phyloP scores from a whole-genome alignment of 345 rosid genomes.

The Hirschfeldia incana region DNA sequence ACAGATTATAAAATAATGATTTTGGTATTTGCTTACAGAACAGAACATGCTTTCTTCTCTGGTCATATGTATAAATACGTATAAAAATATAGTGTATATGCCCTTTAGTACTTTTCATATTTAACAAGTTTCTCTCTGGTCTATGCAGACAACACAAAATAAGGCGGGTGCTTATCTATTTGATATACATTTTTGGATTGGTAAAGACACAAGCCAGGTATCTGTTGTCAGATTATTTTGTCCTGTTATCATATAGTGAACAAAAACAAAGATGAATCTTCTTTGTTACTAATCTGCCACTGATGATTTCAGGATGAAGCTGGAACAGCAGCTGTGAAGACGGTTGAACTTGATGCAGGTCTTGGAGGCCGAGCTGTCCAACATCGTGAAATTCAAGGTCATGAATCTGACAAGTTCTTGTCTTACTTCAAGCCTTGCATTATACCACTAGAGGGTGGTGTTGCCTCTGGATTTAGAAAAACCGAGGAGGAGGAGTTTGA shows the following conservation, averaged over 20 bases:
- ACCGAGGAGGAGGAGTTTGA: slow-evolving; percentile 89
- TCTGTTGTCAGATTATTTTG: slow-evolving; percentile 9
- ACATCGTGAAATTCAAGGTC: slow-evolving; percentile 95
- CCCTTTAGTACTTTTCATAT: slow-evolving; percentile 4
- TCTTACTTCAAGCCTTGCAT: slow-evolving; percentile 97
- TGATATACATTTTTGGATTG: slow-evolving; percentile 98
- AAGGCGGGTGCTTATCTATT: slow-evolving; percentile 82
- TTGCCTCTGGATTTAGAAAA: slow-evolving; percentile 89
- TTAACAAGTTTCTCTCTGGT: slow-evolving; percentile 25
- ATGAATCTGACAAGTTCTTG: slow-evolving; percentile 95
- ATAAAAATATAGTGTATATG: not conserved
- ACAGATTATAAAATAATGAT: not conserved
- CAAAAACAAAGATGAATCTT: slow-evolving; percentile 2
- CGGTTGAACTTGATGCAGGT: slow-evolving; percentile 92
- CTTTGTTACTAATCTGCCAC: slow-evolving; percentile 22
- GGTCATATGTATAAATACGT: slow-evolving; percentile 6
- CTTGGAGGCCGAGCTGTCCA: slow-evolving; percentile 99
- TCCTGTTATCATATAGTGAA: slow-evolving; percentile 8
- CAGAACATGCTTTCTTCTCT: slow-evolving; percentile 29
- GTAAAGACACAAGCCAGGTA: slow-evolving; percentile 97
- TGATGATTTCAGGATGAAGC: slow-evolving; percentile 78
- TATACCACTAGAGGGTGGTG: slow-evolving; percentile 94
- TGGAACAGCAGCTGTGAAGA: slow-evolving; percentile 96
- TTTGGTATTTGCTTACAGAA: slow-evolving; percentile 15
- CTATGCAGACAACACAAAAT: slow-evolving; percentile 68